Evolutionary conservation across 2,329 filamentous ascomycete genomes (phyloP), one percentile per base, ranked within the genome.

Genomic region (Huntiella bhutanensis): DNA sequence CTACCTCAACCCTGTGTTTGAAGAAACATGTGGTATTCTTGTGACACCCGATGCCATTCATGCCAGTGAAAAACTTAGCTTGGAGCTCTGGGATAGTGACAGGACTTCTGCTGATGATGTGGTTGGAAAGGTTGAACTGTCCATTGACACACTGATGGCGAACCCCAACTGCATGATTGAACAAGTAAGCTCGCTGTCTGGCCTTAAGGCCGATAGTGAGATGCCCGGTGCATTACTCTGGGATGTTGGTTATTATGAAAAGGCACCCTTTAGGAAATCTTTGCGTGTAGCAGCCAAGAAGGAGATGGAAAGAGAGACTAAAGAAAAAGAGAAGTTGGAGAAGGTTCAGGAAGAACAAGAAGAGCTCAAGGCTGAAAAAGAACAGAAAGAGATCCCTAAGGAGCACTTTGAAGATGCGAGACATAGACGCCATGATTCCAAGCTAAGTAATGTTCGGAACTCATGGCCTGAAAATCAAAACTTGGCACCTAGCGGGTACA

Each of bases 31-130:
- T 38, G 86, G 84, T 1, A 68, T 96, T 13, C 66, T 95, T 12
- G 83, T 98, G 4, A 94, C 83, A 0, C 73, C 83, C 0, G 87
- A 95, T 52, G 69, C 94, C 45, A 84, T 96, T 65, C 92, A 91
- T 62, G 88, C 82, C 0, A 80, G 95, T 52, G 91, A 98, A 63
- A 85, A 91, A 57, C 70, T 96, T 3, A 88, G 85, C 7, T 78
- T 96, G 52, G 88, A 96, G 59, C 73, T 96, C 1, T 96, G 91
- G 91, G 91, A 96, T 60, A 93, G 84, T 43, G 91, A 96, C 59
- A 74, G 87, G 40, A 84, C 82, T 36, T 91, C 84, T 7, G 84
- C 88, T 1, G 91, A 96, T 57, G 91, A 96, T 55, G 82, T 95
- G 40, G 86, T 95, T 11, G 91, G 91, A 46, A 95, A 95, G 61